These are phyloP conservation scores for Globisporangium spiculum DNA, from an alignment of 352 stramenopile species.

Conservation along the genomic window DNA sequence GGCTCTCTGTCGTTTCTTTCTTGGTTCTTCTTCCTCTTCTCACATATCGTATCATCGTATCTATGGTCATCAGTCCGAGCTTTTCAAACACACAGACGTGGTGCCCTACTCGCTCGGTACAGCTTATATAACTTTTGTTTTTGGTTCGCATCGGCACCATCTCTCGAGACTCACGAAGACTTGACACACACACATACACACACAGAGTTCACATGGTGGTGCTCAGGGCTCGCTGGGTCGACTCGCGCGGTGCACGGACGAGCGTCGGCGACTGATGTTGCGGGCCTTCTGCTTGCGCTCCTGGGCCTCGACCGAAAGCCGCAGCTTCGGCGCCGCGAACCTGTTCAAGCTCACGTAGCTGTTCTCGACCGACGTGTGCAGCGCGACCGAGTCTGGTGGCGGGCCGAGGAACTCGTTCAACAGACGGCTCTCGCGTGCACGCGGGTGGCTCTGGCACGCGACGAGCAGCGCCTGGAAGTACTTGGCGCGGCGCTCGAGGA, in stretches of 20 bases:
- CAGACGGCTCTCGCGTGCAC: constrained; percentile 46
- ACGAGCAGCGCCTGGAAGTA: constrained; percentile 70
- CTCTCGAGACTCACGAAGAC: not conserved
- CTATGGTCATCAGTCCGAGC: constrained; percentile 5
- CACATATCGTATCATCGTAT: not conserved
- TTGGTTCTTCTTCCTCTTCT: not conserved
- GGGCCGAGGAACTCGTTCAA: constrained; percentile 71
- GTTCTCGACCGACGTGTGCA: constrained; percentile 57
- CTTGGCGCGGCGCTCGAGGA: constrained; percentile 56
- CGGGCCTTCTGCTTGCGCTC: constrained; percentile 71
- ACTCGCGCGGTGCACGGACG: constrained; percentile 23
- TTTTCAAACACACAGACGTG: not conserved
- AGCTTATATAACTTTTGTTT: constrained; percentile 10
- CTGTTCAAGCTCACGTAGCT: constrained; percentile 78
- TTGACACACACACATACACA: not conserved
- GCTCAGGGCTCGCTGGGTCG: not conserved
- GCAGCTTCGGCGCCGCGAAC: constrained; percentile 67
- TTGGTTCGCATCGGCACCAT: not conserved
- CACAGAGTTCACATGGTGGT: not conserved
- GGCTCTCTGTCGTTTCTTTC: not conserved
- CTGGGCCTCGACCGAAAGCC: constrained; percentile 67
- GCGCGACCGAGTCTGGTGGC: constrained; percentile 51
- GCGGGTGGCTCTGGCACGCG: constrained; percentile 45
- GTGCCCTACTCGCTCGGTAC: not conserved
- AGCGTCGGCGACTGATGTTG: constrained; percentile 54